Evolutionary conservation across 1,284 basidiomycete species (phyloP), one percentile per base, ranked within the genome.

Genomic region (Ceratobasidium sp.): DNA sequence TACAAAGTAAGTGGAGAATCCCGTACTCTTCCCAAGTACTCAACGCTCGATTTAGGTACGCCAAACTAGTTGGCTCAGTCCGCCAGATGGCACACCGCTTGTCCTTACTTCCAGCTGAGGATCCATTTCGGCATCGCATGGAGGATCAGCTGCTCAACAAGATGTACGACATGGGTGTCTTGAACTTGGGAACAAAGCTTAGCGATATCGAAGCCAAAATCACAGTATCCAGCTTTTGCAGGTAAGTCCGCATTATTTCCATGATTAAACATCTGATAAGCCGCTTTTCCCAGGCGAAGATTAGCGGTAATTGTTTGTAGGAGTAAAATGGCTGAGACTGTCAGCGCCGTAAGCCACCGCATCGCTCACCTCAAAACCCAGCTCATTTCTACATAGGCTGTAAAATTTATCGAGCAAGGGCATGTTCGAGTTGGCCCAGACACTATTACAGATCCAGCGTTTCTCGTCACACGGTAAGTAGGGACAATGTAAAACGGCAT

Each of bases 361-460:
- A 65, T 8, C 65, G 38, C 64, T 13, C 54, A 72, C 34, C 57
- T 64, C 29, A 52, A 5, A 55, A 25, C 31, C 17, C 27, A 49
- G 17, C 12, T 15, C 53, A 27, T 31, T 40, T 13, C 53, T 50
- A 29, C 27, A 15, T 75, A 96, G 94, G 97, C 96, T 8, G 93
- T 93, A 53, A 93, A 93, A 76, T 98, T 97, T 77, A 93, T 99
- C 73, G 97, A 99, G 79, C 96, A 99, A 79, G 97, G 97, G 0
- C 96, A 99, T 79, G 89, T 99, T 73, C 89, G 97, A 35, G 95
- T 99, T 13, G 97, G 97, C 5, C 94, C 97, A 29, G 93, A 98
- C 75, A 93, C 93, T 0, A 89, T 99, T 75, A 96, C 92, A 0
- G 97, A 99, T 78, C 97, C 97, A 1, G 97, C 96, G 0, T 98